phyloP scores from a whole-genome alignment of 306 rosid genomes.

The Lathyrus aphaca region DNA sequence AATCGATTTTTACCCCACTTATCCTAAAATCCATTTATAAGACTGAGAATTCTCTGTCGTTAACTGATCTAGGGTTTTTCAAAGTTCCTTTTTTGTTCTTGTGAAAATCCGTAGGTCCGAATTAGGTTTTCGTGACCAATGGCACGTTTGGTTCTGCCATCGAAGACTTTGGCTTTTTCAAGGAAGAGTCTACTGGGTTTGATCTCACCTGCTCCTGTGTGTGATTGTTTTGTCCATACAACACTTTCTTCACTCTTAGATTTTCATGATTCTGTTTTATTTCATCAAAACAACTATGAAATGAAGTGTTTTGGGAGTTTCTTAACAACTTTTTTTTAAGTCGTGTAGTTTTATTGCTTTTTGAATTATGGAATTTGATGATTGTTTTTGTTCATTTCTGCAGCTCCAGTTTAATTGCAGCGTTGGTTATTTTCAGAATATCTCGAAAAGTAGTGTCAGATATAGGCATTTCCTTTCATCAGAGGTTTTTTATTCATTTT shows the following conservation, averaged over 20 bases:
- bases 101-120: conserved; percentile 26
- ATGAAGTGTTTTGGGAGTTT: neutral
- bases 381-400: conserved; percentile 37
- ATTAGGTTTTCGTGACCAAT: conserved; percentile 38
- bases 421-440: conserved; percentile 47
- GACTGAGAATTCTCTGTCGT: neutral
- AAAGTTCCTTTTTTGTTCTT: conserved; percentile 16
- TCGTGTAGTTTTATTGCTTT: neutral
- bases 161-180: conserved; percentile 43
- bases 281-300: neutral
- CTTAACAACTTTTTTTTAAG: neutral
- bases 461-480: conserved; percentile 58
- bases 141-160: conserved; percentile 52
- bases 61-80: conserved; percentile 46
- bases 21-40: conserved; percentile 40
- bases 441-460: conserved; percentile 53
- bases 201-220: conserved; percentile 46
- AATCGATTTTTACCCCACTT: conserved; percentile 38
- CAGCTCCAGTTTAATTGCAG: conserved; percentile 55
- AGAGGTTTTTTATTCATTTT: conserved; percentile 49
- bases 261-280: neutral
- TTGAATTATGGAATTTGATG: conserved; percentile 10
- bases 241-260: neutral
- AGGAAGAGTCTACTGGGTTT: conserved; percentile 44
- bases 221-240: conserved; percentile 33